Percentiles rank a stretch among this genome's conserved stretches.
Evolutionary conservation across 257 asterid genomes (phyloP).

Genomic region (Solanum chmielewskii): DNA sequence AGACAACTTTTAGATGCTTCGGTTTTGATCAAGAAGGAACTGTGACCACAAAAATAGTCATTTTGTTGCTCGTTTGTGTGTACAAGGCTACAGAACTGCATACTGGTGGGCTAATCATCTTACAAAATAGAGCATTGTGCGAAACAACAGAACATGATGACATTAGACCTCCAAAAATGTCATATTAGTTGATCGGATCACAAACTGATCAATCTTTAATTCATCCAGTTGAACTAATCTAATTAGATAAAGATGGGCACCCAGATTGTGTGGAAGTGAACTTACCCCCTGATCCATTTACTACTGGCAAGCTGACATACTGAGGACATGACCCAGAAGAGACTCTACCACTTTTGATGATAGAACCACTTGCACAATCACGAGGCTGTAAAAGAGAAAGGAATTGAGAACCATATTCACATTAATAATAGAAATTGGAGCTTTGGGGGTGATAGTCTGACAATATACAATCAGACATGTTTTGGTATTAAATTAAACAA

Average conservation of each 20-base stretch:
- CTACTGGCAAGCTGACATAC: slow-evolving; percentile 67
- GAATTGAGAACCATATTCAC: neutral
- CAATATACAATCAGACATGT: neutral
- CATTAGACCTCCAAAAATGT: neutral
- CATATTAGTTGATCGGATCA: neutral
- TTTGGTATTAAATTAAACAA: neutral
- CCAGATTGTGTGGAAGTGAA: neutral
- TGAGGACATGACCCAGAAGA: slow-evolving; percentile 49
- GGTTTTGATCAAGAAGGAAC: neutral
- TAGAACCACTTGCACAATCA: slow-evolving; percentile 42
- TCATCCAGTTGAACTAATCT: neutral
- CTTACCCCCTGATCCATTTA: slow-evolving; percentile 35
- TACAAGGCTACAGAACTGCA: neutral
- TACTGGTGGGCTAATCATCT: neutral
- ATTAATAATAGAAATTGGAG: neutral
- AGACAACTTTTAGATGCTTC: neutral
- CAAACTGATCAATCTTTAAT: neutral
- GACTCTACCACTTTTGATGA: slow-evolving; percentile 18
- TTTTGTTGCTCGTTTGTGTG: neutral
- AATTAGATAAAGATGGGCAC: neutral
- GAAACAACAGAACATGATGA: neutral
- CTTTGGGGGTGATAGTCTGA: neutral
- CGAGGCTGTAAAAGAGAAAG: slow-evolving; percentile 58
- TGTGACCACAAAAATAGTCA: neutral
- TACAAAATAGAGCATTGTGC: neutral